Conservation (phyloP, 441 rosid genomes). For the Gossypium davidsonii region DNA sequence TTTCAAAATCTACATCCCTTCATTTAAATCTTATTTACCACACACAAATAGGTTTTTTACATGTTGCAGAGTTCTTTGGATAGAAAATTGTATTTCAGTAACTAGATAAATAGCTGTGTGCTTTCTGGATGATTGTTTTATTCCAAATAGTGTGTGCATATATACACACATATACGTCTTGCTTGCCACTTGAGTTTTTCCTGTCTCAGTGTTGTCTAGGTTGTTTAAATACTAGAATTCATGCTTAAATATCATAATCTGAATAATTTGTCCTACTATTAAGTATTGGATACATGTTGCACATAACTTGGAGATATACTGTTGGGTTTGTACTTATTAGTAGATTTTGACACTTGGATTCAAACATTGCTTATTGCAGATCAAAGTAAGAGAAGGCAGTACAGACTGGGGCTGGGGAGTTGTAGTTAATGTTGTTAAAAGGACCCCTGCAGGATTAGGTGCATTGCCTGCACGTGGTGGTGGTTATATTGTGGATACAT, state of each 20-base stretch:
- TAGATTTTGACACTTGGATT: not conserved
- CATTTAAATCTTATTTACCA: not conserved
- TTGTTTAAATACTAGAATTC: not conserved
- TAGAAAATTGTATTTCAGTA: not conserved
- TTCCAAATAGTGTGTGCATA: not conserved
- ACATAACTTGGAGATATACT: not conserved
- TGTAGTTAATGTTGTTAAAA: conserved; percentile 88
- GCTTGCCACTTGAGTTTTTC: not conserved
- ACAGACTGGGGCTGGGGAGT: conserved; percentile 99
- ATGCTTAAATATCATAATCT: not conserved
- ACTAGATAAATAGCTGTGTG: not conserved
- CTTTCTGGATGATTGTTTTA: not conserved
- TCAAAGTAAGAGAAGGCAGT: conserved; percentile 92
- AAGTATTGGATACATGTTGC: not conserved
- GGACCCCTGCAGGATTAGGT: conserved; percentile 53
- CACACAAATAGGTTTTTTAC: not conserved
- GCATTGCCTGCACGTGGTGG: conserved; percentile 53
- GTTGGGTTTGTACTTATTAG: not conserved
- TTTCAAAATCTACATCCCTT: not conserved
- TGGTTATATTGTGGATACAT: conserved; percentile 83
- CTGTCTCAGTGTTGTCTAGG: not conserved
- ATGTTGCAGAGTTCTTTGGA: not conserved
- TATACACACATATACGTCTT: not conserved
- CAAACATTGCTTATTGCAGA: conserved; percentile 41
- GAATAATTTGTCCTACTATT: not conserved